Evolutionary conservation across 2,329 filamentous ascomycete genomes (phyloP), one percentile per base, ranked within the genome.

Genomic region (Lecanicillium sp.): DNA sequence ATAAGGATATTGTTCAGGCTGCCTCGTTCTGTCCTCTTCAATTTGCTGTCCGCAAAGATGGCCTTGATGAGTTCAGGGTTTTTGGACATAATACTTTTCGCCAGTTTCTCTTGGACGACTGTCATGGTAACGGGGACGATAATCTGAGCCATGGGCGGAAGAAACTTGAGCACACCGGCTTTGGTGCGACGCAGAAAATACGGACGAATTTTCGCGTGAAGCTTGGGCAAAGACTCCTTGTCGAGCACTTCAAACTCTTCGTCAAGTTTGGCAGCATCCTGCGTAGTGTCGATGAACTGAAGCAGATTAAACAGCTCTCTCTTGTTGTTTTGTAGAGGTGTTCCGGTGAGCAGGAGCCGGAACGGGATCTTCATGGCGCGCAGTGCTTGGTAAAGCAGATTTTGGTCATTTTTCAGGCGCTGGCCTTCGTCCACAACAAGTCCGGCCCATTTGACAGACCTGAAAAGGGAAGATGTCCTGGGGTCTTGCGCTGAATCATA

Each of bases 71-170:
- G 76, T 45, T 94, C 79, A 0, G 90, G 86, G 52, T 94, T 95
- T 64, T 94, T 93, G 12, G 87, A 81, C 58, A 98, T 78, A 57
- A 98, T 96, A 2, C 87, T 94, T 61, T 90, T 93, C 69, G 93
- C 95, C 1, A 98, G 75, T 61, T 89, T 93, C 70, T 95, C 93
- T 62, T 98, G 94, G 11, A 98, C 73, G 12, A 89, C 75, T 2
- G 87, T 90, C 90, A 97, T 96, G 2, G 87, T 90, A n/a, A 98
- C 84, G 0, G 93, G 93, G 4, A 98, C 70, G 52, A 98, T 97
- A 56, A 98, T 90, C 60, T 97, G 91, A 1, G 87, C 85, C 80
- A 98, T 90, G 0, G 91, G 84, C 1, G 93, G 93, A 9, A 98
- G 72, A 65, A 96, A 95, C 32, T 87, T 91, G 44, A 98, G 73